Base-by-base conservation (phyloP, 768 basidiomycete species). In the Amanita brunnescens region DNA sequence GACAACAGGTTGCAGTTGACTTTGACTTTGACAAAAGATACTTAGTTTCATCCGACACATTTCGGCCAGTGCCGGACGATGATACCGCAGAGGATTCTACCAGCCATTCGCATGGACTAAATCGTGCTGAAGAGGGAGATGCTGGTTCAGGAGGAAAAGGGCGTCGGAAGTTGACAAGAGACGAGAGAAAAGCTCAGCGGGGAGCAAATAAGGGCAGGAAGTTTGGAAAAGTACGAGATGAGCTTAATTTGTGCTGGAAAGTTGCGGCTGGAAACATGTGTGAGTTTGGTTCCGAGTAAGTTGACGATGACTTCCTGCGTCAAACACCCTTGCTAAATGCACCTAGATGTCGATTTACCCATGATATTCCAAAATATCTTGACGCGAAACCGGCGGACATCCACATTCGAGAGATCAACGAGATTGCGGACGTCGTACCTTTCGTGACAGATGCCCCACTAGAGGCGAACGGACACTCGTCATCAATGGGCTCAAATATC, bases 141-240 rank as follows among this genome's bases (percentile, higher is more conserved):
- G 14, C 53, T 6, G 45, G 60, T 52, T 55, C 56, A 8, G 57
- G 55, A 42, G 62, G 67, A 34, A 37, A 16, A 6, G 62, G 65
- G 18, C 55, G 62, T 32, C 60, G 67, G 45, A 65, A 59, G n/a
- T 69, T 74, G 49, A 76, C 74, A 9, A 83, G 80, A 61, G 80
- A 83, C 56, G 77, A 83, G 62, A 85, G 79, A 64, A 88, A 88
- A 64, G 79, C 83, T 9, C 76, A 80, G 54, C 72, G 79, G 29
- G 93, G 93, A 2, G 81, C 83, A 53, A 96, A 95, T 65, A 94
- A 91, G 62, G 84, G 80, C 10, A 67, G 94, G 37, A 75, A 81
- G 12, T 93, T 91, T 64, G 81, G 76, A 14, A 85, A 85, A 61
- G 73, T 87, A 14, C 74, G 79, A 48, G 93, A 94, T 60, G 86